Evolutionary conservation across 192 early-diverging fungal species (phyloP), one percentile per base, ranked within the genome.

Genomic region (Coemansia sp.): DNA sequence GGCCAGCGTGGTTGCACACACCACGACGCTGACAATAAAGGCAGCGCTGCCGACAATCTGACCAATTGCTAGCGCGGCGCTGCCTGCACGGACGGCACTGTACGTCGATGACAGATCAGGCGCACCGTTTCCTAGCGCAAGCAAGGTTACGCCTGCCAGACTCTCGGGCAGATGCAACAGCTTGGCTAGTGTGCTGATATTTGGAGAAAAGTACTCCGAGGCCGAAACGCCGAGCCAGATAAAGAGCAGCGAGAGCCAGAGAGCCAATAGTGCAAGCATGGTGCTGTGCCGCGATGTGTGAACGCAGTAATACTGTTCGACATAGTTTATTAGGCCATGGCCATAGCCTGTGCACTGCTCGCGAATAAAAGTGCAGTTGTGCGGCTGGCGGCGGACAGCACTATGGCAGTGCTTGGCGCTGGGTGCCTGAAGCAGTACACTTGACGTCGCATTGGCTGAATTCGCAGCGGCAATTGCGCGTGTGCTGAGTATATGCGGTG

Each of bases 101-200:
- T 91, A 95, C 0, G 95, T 96, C 45, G 92, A 88, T 61, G 95
- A 92, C 23, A 98, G 68, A 67, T 98, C 96, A 1, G 94, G 94
- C 4, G 91, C 90, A 19, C 94, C 96, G 73, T 98, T 98, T 11
- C 94, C 94, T 21, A 91, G 82, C 0, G 91, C 91, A n/a, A 93
- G 70, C 74, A 93, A 84, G 21, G 90, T 88, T 1, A 90, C 89
- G 0, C 90, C 89, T 3, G 89, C 89, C 74, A 97, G 83, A 53
- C 89, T 90, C 67, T 98, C 94, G 2, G 92, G 90, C 29, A 98
- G 69, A 51, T 83, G 81, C 27, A 98, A 65, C 49, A 85, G 82
- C 58, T 83, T 72, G 5, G 92, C 85, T 59, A 96, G 88, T 0
- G 89, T 89, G 60, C 84, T 86, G 51, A 98, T 86, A 62, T 98